These are phyloP conservation scores for Mycena crocata DNA, from an alignment of 768 basidiomycete species.

Conservation along the genomic window DNA sequence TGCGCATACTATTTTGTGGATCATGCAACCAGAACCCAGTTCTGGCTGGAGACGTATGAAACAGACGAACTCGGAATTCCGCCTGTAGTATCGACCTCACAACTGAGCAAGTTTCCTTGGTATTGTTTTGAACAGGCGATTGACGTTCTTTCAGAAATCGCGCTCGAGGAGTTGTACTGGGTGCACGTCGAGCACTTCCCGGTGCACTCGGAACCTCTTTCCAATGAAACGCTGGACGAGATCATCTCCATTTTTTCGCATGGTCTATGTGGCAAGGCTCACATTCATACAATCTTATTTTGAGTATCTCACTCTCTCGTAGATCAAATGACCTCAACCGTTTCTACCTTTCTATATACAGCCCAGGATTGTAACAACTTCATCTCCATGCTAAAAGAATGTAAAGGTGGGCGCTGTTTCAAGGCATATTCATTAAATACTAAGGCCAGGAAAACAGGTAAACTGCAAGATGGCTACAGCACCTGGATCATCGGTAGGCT, in stretches of 20 bases:
- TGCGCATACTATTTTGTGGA: slow-evolving; percentile 74
- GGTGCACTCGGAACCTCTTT: slow-evolving; percentile 57
- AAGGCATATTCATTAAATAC: too few species aligned
- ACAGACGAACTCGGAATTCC: slow-evolving; percentile 57
- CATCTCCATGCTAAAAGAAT: slow-evolving; percentile 55
- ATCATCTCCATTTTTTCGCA: slow-evolving; percentile 66
- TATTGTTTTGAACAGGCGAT: neutral
- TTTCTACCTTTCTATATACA: slow-evolving; percentile 70
- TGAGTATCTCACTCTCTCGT: too few species aligned
- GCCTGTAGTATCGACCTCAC: slow-evolving; percentile 58
- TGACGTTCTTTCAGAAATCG: slow-evolving; percentile 49
- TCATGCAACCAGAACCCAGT: slow-evolving; percentile 55
- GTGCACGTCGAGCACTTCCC: slow-evolving; percentile 72
- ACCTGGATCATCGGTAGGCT: slow-evolving; percentile 55
- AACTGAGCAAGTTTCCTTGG: slow-evolving; percentile 58
- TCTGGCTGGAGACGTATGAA: slow-evolving; percentile 63
- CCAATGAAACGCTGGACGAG: slow-evolving; percentile 52
- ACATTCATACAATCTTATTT: too few species aligned
- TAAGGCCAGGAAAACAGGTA: slow-evolving; percentile 32
- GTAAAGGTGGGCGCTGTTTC: slow-evolving; percentile 44
- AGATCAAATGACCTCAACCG: slow-evolving; percentile 71
- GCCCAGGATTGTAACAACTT: slow-evolving; percentile 58
- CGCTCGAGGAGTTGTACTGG: slow-evolving; percentile 69
- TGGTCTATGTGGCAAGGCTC: slow-evolving; percentile 57
- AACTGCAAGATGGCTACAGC: slow-evolving; percentile 53